Percentiles rank a stretch among this genome's conserved stretches.
These are phyloP conservation scores for Eimeria zaria DNA, from an alignment of 169 alveolate species.

Conservation along the genomic window DNA sequence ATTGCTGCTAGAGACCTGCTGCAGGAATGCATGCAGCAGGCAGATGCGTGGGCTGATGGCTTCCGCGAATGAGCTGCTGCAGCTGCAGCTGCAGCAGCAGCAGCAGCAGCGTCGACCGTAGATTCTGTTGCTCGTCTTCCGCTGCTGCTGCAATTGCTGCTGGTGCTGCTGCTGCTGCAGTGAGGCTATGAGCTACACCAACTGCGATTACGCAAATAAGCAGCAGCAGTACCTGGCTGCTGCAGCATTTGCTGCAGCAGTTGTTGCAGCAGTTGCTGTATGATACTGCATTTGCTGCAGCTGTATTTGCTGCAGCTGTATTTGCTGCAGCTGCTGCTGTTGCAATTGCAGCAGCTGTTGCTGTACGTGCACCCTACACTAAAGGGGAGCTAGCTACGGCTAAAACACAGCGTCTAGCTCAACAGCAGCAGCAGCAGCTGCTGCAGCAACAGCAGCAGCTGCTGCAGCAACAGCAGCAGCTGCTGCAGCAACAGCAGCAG, in stretches of 20 bases:
- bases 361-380: background rate
- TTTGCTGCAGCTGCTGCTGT: background rate
- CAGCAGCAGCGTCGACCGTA: too few species aligned
- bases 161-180: constrained; percentile 14
- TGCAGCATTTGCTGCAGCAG: background rate
- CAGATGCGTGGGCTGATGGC: constrained; percentile 45
- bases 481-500: too few species aligned
- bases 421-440: constrained; percentile 2
- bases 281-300: background rate
- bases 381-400: background rate
- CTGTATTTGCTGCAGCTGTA: background rate
- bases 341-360: constrained; percentile 14
- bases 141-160: background rate
- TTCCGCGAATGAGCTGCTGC: background rate
- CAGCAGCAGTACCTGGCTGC: too few species aligned
- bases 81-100: constrained; percentile 24
- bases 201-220: too few species aligned
- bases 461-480: too few species aligned
- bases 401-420: background rate
- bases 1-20: constrained; percentile 54
- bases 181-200: background rate
- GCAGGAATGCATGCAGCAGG: constrained; percentile 58
- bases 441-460: too few species aligned
- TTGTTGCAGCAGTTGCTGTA: background rate
- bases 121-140: background rate